These are phyloP conservation scores for Epichloe amarillans DNA, from an alignment of 2,329 filamentous ascomycete species.

Conservation along the genomic window DNA sequence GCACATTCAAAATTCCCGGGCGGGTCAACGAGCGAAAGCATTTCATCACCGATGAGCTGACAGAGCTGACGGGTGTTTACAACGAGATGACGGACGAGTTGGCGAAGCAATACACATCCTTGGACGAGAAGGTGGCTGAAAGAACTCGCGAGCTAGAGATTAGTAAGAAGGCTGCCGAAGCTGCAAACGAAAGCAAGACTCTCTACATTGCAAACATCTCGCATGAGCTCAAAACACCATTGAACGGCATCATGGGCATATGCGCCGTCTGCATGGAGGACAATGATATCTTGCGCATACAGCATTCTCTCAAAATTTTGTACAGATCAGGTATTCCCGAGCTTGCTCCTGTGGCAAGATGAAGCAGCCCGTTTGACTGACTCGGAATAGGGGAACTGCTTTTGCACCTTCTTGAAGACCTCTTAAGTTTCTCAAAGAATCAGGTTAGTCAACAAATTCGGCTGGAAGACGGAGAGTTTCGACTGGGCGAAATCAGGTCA, in stretches of 20 bases:
- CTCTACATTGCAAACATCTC: conserved; percentile 94
- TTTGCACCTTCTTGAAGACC: conserved; percentile 74
- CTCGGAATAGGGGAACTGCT: conserved; percentile 48
- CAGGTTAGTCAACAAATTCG: conserved; percentile 76
- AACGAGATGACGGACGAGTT: conserved; percentile 92
- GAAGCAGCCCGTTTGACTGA: neutral
- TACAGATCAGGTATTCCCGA: conserved; percentile 40
- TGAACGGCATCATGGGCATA: conserved; percentile 94
- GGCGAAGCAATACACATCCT: conserved; percentile 67
- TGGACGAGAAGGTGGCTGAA: conserved; percentile 75
- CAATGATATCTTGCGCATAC: conserved; percentile 63
- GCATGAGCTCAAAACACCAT: conserved; percentile 76
- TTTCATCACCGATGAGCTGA: conserved; percentile 69
- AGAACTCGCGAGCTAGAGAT: conserved; percentile 74
- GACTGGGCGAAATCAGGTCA: conserved; percentile 67
- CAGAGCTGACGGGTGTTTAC: conserved; percentile 72
- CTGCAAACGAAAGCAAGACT: conserved; percentile 95
- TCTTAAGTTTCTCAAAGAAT: conserved; percentile 89
- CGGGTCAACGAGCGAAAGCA: conserved; percentile 68
- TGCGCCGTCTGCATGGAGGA: conserved; percentile 88
- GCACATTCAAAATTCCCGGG: conserved; percentile 69
- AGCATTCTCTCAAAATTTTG: conserved; percentile 72
- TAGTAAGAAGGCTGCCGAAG: conserved; percentile 83
- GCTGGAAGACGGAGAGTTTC: conserved; percentile 75
- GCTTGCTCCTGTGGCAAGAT: neutral